These are phyloP conservation scores for Leccinum subgranulosum DNA, from an alignment of 768 basidiomycete species.

Conservation along the genomic window DNA sequence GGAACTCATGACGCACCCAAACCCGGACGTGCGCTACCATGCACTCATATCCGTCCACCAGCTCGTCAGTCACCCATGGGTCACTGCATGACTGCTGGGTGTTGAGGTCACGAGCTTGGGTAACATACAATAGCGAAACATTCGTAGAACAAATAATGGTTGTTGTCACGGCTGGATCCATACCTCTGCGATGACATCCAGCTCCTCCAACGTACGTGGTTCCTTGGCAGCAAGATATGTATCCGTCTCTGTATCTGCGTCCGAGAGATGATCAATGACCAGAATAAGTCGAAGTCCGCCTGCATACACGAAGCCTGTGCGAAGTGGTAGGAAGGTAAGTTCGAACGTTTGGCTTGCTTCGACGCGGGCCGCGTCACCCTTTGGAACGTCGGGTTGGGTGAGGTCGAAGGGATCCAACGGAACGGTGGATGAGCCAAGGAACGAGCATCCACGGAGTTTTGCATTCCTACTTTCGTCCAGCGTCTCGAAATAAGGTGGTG, in stretches of 20 bases:
- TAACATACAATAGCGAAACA: constrained; percentile 2
- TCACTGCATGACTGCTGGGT: constrained; percentile 34
- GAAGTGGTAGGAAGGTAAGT: constrained; percentile 56
- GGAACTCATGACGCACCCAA: constrained; percentile 89
- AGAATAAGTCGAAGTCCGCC: constrained; percentile 74
- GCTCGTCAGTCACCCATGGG: constrained; percentile 89
- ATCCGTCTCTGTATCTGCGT: constrained; percentile 30
- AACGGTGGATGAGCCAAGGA: constrained; percentile 52
- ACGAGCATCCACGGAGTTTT: constrained; percentile 35
- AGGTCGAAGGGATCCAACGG: constrained; percentile 45
- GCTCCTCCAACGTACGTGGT: constrained; percentile 60
- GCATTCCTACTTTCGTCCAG: constrained; percentile 34
- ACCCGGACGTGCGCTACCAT: constrained; percentile 89
- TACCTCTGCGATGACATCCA: constrained; percentile 68
- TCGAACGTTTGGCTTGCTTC: constrained; percentile 56
- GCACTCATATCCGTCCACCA: constrained; percentile 88
- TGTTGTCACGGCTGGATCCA: constrained; percentile 48
- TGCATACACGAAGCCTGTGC: constrained; percentile 56
- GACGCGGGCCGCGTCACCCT: constrained; percentile 24
- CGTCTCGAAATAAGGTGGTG: constrained; percentile 46
- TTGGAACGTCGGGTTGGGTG: constrained; percentile 3
- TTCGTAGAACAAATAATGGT: constrained; percentile 12
- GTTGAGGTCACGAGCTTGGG: not conserved
- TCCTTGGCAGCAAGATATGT: constrained; percentile 29
- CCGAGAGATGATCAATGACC: constrained; percentile 50